A percentile compares a stretch with the other conserved stretches of the same genome.
These are phyloP conservation scores for Chaetomium tenue DNA, from an alignment of 495 filamentous ascomycete genomes.

Conservation along the genomic window DNA sequence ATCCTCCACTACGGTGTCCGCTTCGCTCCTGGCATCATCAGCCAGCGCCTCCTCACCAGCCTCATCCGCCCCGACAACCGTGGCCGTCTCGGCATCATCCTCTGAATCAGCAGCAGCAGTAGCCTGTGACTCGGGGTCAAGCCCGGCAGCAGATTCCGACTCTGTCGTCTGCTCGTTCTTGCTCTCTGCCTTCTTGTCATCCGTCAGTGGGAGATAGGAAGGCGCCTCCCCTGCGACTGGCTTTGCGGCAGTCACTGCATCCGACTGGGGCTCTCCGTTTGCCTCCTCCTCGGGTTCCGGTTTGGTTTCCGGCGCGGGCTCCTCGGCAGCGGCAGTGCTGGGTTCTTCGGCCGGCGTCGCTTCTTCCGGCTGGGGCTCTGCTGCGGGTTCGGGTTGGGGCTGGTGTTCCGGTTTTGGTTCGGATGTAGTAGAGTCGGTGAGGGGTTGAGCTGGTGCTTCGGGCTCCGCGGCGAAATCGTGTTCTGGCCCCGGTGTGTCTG, in stretches of 20 bases:
- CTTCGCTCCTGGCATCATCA: neutral
- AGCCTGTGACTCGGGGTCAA: neutral
- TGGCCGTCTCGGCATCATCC: neutral
- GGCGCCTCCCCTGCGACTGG: neutral
- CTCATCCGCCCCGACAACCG: conserved; percentile 15
- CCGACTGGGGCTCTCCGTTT: neutral
- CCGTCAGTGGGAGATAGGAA: neutral
- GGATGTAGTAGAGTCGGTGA: neutral
- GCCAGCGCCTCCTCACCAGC: conserved; percentile 12
- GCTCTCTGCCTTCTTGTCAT: conserved; percentile 21
- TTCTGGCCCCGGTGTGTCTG: neutral
- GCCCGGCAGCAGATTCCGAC: neutral
- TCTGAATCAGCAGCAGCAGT: neutral
- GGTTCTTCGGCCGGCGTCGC: too few species aligned
- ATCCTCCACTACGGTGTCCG: neutral
- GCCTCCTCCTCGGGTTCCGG: conserved; percentile 3
- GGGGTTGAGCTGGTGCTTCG: neutral
- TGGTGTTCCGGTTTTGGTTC: conserved; percentile 1
- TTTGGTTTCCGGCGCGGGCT: neutral
- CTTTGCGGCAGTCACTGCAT: neutral
- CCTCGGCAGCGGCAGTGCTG: neutral
- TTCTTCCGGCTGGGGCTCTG: neutral
- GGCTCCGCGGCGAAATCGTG: conserved; percentile 7
- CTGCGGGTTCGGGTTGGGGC: neutral
- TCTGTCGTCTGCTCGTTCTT: conserved; percentile 22